These are phyloP conservation scores for Bryoglossum gracile DNA, from an alignment of 495 filamentous ascomycete genomes.

Conservation along the genomic window DNA sequence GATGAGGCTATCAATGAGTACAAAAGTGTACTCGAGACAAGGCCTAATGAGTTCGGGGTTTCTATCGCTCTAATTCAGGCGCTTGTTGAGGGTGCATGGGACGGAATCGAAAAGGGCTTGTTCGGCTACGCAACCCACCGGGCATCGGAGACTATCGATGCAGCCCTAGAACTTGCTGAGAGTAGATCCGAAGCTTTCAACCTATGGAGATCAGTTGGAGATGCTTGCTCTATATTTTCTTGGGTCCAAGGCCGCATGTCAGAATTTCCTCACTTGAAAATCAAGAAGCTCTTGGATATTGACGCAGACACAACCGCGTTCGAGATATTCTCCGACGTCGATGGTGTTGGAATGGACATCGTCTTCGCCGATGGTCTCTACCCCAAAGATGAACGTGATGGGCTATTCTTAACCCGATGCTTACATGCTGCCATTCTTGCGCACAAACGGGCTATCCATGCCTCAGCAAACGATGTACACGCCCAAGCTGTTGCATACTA, in stretches of 20 bases:
- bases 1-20: slow-evolving; percentile 75
- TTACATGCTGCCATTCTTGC: slow-evolving; percentile 69
- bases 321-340: slow-evolving; percentile 59
- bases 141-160: slow-evolving; percentile 50
- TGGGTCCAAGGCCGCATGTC: slow-evolving; percentile 58
- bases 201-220: slow-evolving; percentile 89
- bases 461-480: slow-evolving; percentile 66
- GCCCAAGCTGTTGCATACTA: slow-evolving; percentile 96
- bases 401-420: slow-evolving; percentile 40
- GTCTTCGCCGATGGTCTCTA: slow-evolving; percentile 36
- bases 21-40: slow-evolving; percentile 54
- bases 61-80: slow-evolving; percentile 81
- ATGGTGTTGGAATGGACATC: slow-evolving; percentile 53
- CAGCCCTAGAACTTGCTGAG: slow-evolving; percentile 44
- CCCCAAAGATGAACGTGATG: slow-evolving; percentile 37
- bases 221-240: slow-evolving; percentile 77
- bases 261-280: slow-evolving; percentile 47
- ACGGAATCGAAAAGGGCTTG: slow-evolving; percentile 68
- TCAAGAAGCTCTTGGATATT: slow-evolving; percentile 48
- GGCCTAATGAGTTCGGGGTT: slow-evolving; percentile 75
- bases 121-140: slow-evolving; percentile 71
- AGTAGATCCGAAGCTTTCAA: slow-evolving; percentile 69
- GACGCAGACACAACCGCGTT: slow-evolving; percentile 48
- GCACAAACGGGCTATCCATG: slow-evolving; percentile 76
- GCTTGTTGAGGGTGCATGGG: slow-evolving; percentile 70